These are phyloP conservation scores for Cladosporium cucumerinum DNA, from an alignment of 2,329 filamentous ascomycete genomes.

Conservation along the genomic window DNA sequence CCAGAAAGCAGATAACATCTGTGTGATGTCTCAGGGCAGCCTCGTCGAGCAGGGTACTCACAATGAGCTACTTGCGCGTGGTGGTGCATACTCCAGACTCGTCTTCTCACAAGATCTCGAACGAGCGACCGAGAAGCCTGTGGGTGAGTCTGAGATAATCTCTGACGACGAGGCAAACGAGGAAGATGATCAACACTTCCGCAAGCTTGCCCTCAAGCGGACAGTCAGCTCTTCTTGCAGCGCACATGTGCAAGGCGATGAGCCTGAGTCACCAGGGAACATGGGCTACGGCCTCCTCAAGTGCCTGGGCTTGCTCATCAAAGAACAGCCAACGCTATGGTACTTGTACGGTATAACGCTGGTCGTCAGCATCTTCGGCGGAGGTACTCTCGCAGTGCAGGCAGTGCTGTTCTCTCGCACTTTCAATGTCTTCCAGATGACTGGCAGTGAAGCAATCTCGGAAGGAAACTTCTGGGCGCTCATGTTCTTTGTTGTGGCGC, in stretches of 20 bases:
- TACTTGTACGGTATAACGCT: constrained; percentile 39
- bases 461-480: constrained; percentile 52
- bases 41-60: constrained; percentile 47
- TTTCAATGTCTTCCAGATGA: constrained; percentile 47
- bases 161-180: constrained; percentile 30
- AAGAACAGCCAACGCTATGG: constrained; percentile 36
- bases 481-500: constrained; percentile 55
- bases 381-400: constrained; percentile 46
- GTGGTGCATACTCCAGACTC: constrained; percentile 41
- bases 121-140: constrained; percentile 19
- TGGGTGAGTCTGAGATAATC: constrained; percentile 28
- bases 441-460: constrained; percentile 36
- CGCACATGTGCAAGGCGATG: not conserved
- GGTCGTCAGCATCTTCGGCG: constrained; percentile 33
- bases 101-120: constrained; percentile 48
- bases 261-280: constrained; percentile 25
- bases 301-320: constrained; percentile 38
- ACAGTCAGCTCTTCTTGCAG: constrained; percentile 3
- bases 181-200: constrained; percentile 30
- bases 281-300: constrained; percentile 33
- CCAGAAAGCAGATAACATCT: constrained; percentile 44
- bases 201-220: constrained; percentile 5
- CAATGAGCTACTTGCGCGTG: constrained; percentile 35
- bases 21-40: constrained; percentile 43
- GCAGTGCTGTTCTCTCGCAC: constrained; percentile 50